Percentiles rank a stretch among this genome's conserved stretches.
Conservation (phyloP, 768 basidiomycete genomes). For the Grammothele lineata region DNA sequence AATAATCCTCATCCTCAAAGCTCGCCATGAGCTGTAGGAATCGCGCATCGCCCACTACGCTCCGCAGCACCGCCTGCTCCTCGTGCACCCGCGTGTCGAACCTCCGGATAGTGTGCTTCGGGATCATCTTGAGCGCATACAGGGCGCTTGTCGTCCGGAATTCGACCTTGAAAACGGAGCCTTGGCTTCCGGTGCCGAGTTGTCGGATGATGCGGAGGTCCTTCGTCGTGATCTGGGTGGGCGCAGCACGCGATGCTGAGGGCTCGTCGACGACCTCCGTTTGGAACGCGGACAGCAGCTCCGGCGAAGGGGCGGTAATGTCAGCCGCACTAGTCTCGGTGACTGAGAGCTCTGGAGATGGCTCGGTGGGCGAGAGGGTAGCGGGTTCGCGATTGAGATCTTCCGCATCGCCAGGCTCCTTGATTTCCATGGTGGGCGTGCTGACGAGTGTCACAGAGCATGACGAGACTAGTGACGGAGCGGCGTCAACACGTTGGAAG, state of each 20-base stretch:
- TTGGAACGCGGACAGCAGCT: neutral
- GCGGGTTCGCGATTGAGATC: too few species aligned
- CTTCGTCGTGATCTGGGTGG: neutral
- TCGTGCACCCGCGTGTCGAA: neutral
- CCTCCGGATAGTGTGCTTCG: conserved; percentile 4
- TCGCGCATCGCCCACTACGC: conserved; percentile 1
- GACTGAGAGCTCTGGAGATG: too few species aligned
- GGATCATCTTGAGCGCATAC: conserved; percentile 17
- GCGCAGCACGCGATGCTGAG: neutral
- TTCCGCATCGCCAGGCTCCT: too few species aligned
- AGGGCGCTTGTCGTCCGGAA: conserved; percentile 3
- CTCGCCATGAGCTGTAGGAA: conserved; percentile 4
- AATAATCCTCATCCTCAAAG: conserved; percentile 9
- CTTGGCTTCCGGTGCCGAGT: conserved; percentile 15
- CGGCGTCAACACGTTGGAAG: neutral
- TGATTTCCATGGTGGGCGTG: neutral
- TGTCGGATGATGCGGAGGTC: conserved; percentile 14
- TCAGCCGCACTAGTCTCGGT: too few species aligned
- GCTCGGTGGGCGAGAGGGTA: too few species aligned
- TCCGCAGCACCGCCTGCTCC: conserved; percentile 3
- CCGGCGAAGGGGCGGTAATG: neutral
- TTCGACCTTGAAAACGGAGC: conserved; percentile 14
- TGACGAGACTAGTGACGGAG: neutral
- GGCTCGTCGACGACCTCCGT: neutral
- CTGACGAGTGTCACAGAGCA: neutral